Conservation (phyloP, 805 yeast genomes). For the Metschnikowia gelsemii region DNA sequence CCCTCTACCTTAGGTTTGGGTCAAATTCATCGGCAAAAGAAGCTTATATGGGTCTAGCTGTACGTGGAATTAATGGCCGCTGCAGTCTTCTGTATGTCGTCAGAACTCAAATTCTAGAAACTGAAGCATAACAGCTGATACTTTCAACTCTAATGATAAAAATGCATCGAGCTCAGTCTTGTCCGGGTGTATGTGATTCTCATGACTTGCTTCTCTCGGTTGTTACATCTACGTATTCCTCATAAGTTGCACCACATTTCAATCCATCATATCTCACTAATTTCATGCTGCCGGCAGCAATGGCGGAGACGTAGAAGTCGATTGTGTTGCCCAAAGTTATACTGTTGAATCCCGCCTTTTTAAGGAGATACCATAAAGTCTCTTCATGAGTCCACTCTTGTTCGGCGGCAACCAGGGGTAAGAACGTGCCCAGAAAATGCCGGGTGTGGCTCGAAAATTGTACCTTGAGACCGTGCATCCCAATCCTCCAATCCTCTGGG, state of each 20-base stretch:
- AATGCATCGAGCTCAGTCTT: too few species aligned
- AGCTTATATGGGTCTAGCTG: too few species aligned
- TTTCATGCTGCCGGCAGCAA: constrained; percentile 34
- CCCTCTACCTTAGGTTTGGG: too few species aligned
- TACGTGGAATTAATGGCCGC: too few species aligned
- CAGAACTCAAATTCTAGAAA: too few species aligned
- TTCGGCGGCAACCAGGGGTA: constrained; percentile 88
- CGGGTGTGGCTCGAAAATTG: constrained; percentile 43
- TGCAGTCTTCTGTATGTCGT: too few species aligned
- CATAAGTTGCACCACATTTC: constrained; percentile 27
- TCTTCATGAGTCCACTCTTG: constrained; percentile 77
- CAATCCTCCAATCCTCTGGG: constrained; percentile 74
- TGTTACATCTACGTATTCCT: constrained; percentile 20
- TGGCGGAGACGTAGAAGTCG: constrained; percentile 29
- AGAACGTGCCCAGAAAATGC: constrained; percentile 68
- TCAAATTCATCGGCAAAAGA: too few species aligned
- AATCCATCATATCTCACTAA: constrained; percentile 39
- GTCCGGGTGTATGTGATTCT: too few species aligned
- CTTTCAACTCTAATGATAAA: too few species aligned
- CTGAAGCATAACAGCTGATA: too few species aligned
- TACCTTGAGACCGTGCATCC: constrained; percentile 77
- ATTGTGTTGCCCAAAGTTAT: constrained; percentile 15
- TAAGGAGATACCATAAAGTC: constrained; percentile 67
- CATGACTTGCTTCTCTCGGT: too few species aligned
- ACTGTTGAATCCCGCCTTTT: constrained; percentile 59